phyloP scores from a whole-genome alignment of 2,329 filamentous ascomycete species.

The Scortechinia acanthostroma region DNA sequence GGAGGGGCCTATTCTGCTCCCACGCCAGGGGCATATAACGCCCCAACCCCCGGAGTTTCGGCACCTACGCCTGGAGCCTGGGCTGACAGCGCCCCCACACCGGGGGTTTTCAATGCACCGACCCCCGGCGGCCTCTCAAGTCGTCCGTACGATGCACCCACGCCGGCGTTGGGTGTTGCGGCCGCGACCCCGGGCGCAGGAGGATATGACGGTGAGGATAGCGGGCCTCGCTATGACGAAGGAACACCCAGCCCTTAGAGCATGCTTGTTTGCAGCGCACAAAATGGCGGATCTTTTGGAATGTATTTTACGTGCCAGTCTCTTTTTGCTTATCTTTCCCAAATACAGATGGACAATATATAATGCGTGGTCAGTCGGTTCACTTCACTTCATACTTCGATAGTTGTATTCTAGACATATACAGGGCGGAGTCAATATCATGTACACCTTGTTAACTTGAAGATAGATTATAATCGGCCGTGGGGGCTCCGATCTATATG shows the following conservation, averaged over 20 bases:
- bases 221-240: slow-evolving; percentile 30
- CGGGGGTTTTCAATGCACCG: slow-evolving; percentile 58
- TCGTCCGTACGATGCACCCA: slow-evolving; percentile 33
- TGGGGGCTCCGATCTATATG: too few species aligned
- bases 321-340: too few species aligned
- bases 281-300: too few species aligned
- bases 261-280: too few species aligned
- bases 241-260: slow-evolving; percentile 28
- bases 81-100: slow-evolving; percentile 44
- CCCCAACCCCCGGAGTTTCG: slow-evolving; percentile 53
- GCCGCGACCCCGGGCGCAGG: slow-evolving; percentile 25
- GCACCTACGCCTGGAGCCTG: slow-evolving; percentile 21
- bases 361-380: too few species aligned
- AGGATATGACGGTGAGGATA: slow-evolving; percentile 19
- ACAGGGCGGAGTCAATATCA: too few species aligned
- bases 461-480: too few species aligned
- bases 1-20: slow-evolving; percentile 32
- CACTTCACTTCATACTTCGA: too few species aligned
- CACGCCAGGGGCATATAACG: slow-evolving; percentile 45
- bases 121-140: slow-evolving; percentile 67
- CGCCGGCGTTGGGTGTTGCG: slow-evolving; percentile 15
- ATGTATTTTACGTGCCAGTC: too few species aligned
- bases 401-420: too few species aligned
- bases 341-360: too few species aligned
- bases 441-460: too few species aligned